Evolutionary conservation across 352 stramenopile species (phyloP).

Genomic region (Phytophthora brassicae): DNA sequence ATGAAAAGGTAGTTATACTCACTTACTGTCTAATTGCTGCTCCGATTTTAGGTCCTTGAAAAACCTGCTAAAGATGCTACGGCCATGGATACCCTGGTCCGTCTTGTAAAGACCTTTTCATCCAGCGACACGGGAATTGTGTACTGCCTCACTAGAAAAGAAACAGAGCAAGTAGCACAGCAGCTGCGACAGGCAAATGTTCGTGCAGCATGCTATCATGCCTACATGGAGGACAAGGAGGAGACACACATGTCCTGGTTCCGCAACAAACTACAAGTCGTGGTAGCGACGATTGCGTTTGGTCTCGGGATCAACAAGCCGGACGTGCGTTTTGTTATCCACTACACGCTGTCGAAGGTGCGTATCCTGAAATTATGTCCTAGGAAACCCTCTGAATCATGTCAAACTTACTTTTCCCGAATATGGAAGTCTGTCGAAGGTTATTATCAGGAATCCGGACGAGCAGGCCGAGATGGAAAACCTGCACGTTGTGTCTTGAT

Average conservation of each 20-base stretch:
- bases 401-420: constrained; percentile 1
- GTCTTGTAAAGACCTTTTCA: constrained; percentile 73
- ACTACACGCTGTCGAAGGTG: constrained; percentile 86
- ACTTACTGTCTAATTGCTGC: background rate
- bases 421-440: constrained; percentile 90
- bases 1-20: background rate
- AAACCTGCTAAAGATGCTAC: constrained; percentile 53
- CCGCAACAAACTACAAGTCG: constrained; percentile 71
- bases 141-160: constrained; percentile 92
- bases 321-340: constrained; percentile 91
- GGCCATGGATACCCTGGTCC: constrained; percentile 62
- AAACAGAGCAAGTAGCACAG: constrained; percentile 87
- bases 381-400: background rate
- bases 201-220: constrained; percentile 89
- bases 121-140: constrained; percentile 84
- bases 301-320: constrained; percentile 95
- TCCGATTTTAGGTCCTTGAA: constrained; percentile 34
- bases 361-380: background rate
- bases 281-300: constrained; percentile 94
- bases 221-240: constrained; percentile 68
- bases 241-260: constrained; percentile 65
- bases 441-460: constrained; percentile 97
- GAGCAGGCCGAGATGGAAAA: constrained; percentile 94
- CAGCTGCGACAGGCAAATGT: constrained; percentile 76
- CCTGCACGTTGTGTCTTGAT: constrained; percentile 86